Percentiles rank a stretch among this genome's conserved stretches.
Conservation (phyloP, 2,329 filamentous ascomycete species). For the Cladophialophora yegresii region DNA sequence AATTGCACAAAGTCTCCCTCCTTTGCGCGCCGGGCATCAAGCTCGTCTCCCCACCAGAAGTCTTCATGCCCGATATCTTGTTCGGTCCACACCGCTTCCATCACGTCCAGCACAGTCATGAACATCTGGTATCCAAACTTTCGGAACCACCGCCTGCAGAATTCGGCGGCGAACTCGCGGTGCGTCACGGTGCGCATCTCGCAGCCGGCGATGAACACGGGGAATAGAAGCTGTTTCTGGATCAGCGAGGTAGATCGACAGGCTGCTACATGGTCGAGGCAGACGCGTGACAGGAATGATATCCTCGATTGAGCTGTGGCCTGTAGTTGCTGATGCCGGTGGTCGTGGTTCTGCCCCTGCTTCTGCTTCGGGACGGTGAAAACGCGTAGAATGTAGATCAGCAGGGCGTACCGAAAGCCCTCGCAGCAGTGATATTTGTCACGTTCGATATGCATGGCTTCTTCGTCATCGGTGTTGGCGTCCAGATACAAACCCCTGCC, state of each 20-base stretch:
- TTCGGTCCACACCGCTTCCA: constrained; percentile 15
- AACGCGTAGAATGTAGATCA: constrained; percentile 23
- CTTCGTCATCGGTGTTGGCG: constrained; percentile 4
- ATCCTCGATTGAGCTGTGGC: background rate
- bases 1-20: constrained; percentile 22
- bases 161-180: constrained; percentile 11
- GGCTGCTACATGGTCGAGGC: constrained; percentile 8
- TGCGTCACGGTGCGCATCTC: constrained; percentile 7
- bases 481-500: background rate
- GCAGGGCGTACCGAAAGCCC: constrained; percentile 20
- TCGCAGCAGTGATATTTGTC: constrained; percentile 24
- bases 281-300: constrained; percentile 10
- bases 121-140: constrained; percentile 27
- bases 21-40: constrained; percentile 11
- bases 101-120: constrained; percentile 11
- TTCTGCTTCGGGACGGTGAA: background rate
- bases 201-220: constrained; percentile 17
- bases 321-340: background rate
- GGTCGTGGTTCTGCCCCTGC: background rate
- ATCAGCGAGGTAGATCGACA: constrained; percentile 15
- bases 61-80: constrained; percentile 16
- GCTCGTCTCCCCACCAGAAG: constrained; percentile 24
- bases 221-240: constrained; percentile 24
- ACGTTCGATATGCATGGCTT: constrained; percentile 17
- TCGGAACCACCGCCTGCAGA: constrained; percentile 17